Evolutionary conservation across 1,284 basidiomycete species (phyloP).

Genomic region (Leccinum pachyderme): DNA sequence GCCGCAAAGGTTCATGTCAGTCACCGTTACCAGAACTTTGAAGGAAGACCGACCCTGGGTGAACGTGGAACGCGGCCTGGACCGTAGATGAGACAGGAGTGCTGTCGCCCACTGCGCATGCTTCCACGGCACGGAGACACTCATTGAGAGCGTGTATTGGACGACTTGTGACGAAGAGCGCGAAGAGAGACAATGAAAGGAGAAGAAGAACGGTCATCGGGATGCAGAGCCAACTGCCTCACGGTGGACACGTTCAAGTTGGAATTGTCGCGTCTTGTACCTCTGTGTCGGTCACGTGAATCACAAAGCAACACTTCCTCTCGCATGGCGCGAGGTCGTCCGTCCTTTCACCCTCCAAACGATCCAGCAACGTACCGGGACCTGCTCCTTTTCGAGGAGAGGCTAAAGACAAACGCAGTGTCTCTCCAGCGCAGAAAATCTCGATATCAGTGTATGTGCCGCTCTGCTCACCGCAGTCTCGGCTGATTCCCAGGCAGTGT

Average conservation of each 20-base stretch:
- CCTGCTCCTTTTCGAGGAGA: conserved; percentile 91
- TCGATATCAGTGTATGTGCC: conserved; percentile 78
- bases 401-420: conserved; percentile 90
- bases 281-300: conserved; percentile 22
- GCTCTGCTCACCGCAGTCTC: neutral
- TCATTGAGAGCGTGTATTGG: conserved; percentile 29
- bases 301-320: neutral
- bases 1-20: conserved; percentile 11
- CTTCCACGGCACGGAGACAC: conserved; percentile 17
- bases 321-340: conserved; percentile 32
- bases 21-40: neutral
- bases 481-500: conserved; percentile 49
- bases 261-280: conserved; percentile 30
- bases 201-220: conserved; percentile 41
- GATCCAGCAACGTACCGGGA: conserved; percentile 78
- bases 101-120: conserved; percentile 15
- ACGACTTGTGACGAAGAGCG: conserved; percentile 45
- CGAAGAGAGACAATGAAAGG: conserved; percentile 42
- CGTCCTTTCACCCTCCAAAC: conserved; percentile 39
- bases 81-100: conserved; percentile 24
- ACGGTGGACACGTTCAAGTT: conserved; percentile 19
- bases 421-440: conserved; percentile 78
- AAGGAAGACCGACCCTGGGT: conserved; percentile 38
- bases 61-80: conserved; percentile 37
- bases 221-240: conserved; percentile 29